Conservation (phyloP, 768 basidiomycete species). For the Coprinopsis sp. region DNA sequence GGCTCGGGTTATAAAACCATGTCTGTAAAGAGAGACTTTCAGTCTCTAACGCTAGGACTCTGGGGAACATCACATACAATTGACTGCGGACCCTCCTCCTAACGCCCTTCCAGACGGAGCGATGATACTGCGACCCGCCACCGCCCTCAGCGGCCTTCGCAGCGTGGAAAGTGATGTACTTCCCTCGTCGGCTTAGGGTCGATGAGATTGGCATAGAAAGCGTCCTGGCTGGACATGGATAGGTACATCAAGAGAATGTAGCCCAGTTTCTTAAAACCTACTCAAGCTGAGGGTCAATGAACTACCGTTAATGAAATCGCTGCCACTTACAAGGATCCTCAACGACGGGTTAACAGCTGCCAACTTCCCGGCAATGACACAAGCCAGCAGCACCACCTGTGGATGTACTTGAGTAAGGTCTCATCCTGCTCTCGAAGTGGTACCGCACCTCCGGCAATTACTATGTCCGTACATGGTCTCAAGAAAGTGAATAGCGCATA, state of each 20-base stretch:
- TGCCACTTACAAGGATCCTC: constrained; percentile 44
- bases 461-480: no score
- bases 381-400: constrained; percentile 52
- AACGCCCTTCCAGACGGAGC: constrained; percentile 46
- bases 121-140: constrained; percentile 39
- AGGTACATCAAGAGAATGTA: constrained; percentile 41
- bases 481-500: no score
- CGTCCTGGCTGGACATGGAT: constrained; percentile 52
- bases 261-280: constrained; percentile 55
- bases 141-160: constrained; percentile 37
- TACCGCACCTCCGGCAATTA: constrained; percentile 53
- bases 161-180: constrained; percentile 42
- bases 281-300: neutral
- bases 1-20: constrained; percentile 55
- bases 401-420: neutral
- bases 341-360: constrained; percentile 47
- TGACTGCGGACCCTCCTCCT: constrained; percentile 61
- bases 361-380: constrained; percentile 53
- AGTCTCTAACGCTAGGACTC: neutral
- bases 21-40: constrained; percentile 21
- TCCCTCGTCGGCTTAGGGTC: constrained; percentile 22
- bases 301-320: neutral
- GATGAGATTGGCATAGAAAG: constrained; percentile 38
- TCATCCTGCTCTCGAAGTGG: neutral
- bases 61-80: no score